phyloP scores from a whole-genome alignment of 148 eudicot species.

The Dysphania ambrosioides region DNA sequence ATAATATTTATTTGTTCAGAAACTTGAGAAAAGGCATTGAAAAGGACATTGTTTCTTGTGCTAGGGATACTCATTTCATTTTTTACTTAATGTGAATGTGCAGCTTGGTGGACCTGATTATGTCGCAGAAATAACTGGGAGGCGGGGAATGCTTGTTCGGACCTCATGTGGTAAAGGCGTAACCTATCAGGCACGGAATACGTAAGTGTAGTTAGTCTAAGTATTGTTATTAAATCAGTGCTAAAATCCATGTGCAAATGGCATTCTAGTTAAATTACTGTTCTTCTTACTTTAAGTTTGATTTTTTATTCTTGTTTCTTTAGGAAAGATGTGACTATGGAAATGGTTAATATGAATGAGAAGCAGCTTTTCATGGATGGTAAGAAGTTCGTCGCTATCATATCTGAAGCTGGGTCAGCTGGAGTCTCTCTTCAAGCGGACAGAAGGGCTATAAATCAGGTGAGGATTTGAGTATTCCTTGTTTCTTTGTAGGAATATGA shows the following conservation, averaged over 20 bases:
- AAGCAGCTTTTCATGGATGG: conserved; percentile 93
- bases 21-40: too few relatives aligned
- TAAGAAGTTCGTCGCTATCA: conserved; percentile 79
- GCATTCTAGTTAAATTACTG: neutral
- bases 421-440: conserved; percentile 99
- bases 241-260: neutral
- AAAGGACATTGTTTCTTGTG: neutral
- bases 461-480: conserved; percentile 20
- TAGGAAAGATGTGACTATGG: conserved; percentile 94
- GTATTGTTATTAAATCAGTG: too few relatives aligned
- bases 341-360: conserved; percentile 99
- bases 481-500: neutral
- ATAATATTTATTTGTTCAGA: too few relatives aligned
- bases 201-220: conserved; percentile 67
- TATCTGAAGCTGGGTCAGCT: conserved; percentile 99
- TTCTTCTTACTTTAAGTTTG: neutral
- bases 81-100: conserved; percentile 21
- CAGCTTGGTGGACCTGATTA: conserved; percentile 99
- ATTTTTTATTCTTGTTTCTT: conserved; percentile 16
- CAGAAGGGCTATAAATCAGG: conserved; percentile 95
- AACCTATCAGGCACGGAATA: conserved; percentile 86
- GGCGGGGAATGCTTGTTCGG: conserved; percentile 92
- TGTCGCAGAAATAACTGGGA: conserved; percentile 96
- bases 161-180: conserved; percentile 91
- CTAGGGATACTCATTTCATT: neutral